Conservation (phyloP, 1,139 yeast genomes). For the Geotrichum aggregatum region DNA sequence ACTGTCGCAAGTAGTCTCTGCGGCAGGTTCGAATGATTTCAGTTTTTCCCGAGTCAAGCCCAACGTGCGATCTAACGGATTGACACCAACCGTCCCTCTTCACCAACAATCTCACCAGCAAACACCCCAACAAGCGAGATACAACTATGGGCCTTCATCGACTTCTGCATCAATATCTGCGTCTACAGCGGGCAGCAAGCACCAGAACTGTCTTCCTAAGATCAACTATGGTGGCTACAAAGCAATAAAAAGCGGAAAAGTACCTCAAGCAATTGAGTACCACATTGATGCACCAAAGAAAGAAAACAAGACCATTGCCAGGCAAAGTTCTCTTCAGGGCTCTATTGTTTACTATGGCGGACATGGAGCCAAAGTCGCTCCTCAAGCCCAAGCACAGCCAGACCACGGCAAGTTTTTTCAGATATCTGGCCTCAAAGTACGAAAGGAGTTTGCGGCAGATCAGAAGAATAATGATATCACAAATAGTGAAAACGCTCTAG, state of each 20-base stretch:
- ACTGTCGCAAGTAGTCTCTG: slow-evolving; percentile 17
- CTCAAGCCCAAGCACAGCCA: slow-evolving; percentile 4
- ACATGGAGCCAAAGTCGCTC: slow-evolving; percentile 6
- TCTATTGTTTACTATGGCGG: slow-evolving; percentile 17
- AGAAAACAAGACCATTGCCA: slow-evolving; percentile 9
- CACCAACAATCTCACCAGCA: neutral
- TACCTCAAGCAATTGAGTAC: slow-evolving; percentile 14
- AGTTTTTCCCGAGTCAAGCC: neutral
- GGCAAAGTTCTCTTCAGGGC: slow-evolving; percentile 13
- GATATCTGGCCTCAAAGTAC: slow-evolving; percentile 19
- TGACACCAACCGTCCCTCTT: slow-evolving; percentile 4
- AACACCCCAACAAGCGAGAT: slow-evolving; percentile 7
- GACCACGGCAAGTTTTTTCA: slow-evolving; percentile 20
- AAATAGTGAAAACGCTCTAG: neutral
- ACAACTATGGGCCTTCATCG: slow-evolving; percentile 14
- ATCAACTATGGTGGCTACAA: slow-evolving; percentile 7
- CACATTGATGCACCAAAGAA: slow-evolving; percentile 4
- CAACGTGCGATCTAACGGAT: slow-evolving; percentile 8
- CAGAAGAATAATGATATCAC: neutral
- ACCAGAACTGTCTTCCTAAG: slow-evolving; percentile 7
- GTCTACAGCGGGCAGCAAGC: neutral
- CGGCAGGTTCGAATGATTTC: slow-evolving; percentile 3
- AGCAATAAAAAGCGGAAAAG: slow-evolving; percentile 2
- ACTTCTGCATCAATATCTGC: slow-evolving; percentile 17
- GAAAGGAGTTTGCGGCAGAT: slow-evolving; percentile 10